A percentile compares a stretch with the other conserved stretches of the same genome.
These are phyloP conservation scores for Trichoderma sp. DNA, from an alignment of 2,329 filamentous ascomycete species.

Conservation along the genomic window DNA sequence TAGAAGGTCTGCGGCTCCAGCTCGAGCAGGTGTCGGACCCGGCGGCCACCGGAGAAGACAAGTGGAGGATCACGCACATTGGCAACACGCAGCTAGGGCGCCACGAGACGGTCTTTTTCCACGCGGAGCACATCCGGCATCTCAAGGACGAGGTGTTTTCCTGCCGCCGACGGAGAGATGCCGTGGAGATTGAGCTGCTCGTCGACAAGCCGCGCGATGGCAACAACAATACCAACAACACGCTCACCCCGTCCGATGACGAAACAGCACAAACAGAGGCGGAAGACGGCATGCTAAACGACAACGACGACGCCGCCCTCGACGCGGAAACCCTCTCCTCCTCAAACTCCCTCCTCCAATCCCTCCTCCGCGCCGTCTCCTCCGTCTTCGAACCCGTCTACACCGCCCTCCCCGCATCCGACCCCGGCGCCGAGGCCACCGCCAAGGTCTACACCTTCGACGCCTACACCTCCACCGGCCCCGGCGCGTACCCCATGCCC, in stretches of 20 bases:
- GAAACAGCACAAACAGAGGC: not conserved
- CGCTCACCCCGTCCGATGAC: slow-evolving; percentile 19
- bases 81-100: slow-evolving; percentile 80
- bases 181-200: slow-evolving; percentile 72
- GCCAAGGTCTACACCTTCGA: slow-evolving; percentile 53
- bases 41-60: slow-evolving; percentile 48
- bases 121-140: slow-evolving; percentile 73
- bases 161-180: slow-evolving; percentile 70
- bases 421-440: slow-evolving; percentile 32
- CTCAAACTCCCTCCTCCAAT: slow-evolving; percentile 49
- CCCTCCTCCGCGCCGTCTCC: slow-evolving; percentile 50
- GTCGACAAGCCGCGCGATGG: slow-evolving; percentile 35
- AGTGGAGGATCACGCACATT: slow-evolving; percentile 76
- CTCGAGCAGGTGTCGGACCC: slow-evolving; percentile 65
- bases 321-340: slow-evolving; percentile 32
- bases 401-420: slow-evolving; percentile 38
- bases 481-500: slow-evolving; percentile 70
- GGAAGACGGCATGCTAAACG: not conserved
- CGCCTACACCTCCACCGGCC: slow-evolving; percentile 56
- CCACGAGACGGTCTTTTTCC: slow-evolving; percentile 83
- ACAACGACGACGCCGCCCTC: slow-evolving; percentile 24
- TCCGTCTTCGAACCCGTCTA: slow-evolving; percentile 47
- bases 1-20: slow-evolving; percentile 63
- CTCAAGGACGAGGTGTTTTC: slow-evolving; percentile 84
- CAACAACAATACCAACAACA: not conserved